Base-by-base conservation (phyloP, 1,139 yeast genomes). In the Taiozyma onychis region DNA sequence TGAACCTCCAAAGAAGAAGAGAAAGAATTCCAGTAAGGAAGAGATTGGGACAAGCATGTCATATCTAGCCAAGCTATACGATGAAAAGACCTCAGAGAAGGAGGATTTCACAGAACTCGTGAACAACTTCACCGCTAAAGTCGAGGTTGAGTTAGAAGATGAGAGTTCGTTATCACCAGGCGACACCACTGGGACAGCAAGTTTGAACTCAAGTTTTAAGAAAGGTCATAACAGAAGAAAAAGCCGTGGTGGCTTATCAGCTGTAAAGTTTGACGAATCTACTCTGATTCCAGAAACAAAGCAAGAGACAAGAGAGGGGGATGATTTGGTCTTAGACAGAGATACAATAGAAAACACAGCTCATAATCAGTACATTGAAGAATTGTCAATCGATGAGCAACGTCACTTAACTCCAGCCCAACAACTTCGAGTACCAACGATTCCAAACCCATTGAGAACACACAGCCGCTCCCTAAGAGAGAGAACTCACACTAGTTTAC, bases 81-180 rank as follows among this genome's bases (percentile, higher is more conserved):
- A 54, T 16, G 39, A 47, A 27, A 50, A 46, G 5, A 54, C 52
- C n/a, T 44, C 43, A 16, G 34, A 44, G 3, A 43, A 39, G n/a
- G 50, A 49, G 34, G 71, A 62, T 48, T 67, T 69, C 48, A 58
- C 60, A 44, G 65, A 62, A 9, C 53, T 70, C 32, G 60, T 69
- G 2, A 57, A 62, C 22, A 68, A 66, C 56, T 67, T 68, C 1
- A 63, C 69, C 11, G 62, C 53, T 4, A 52, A 51, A 43, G 56
- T 45, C n/a, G 49, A 48, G 2, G 32, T 56, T 37, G 59, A 39
- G 6, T 18, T 51, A 8, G 50, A 48, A 3, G 54, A 54, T 13
- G 51, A 51, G 22, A 51, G 48, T 42, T 34, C 46, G 2, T 27
- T 34, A 16, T 34, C 42, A 5, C 41, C 44, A 21, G 27, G 10